Percentiles rank a stretch among this genome's conserved stretches.
Conservation (phyloP, 495 filamentous ascomycete genomes). For the Talaromyces stipitatus region DNA sequence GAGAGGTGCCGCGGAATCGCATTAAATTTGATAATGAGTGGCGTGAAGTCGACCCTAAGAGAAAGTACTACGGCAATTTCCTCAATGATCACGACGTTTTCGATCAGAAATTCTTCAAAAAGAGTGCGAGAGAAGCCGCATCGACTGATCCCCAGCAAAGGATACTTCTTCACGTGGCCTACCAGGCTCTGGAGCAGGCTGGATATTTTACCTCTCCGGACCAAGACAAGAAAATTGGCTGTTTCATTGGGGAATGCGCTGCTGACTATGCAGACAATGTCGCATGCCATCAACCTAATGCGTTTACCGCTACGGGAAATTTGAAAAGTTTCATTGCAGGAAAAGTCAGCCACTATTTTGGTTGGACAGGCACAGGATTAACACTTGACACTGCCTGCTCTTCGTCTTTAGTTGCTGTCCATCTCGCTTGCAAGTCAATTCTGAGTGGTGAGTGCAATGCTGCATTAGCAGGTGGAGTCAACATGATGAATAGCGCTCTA, state of each 20-base stretch:
- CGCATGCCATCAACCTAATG: slow-evolving; percentile 21
- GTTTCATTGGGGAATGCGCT: slow-evolving; percentile 23
- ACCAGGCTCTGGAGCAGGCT: slow-evolving; percentile 41
- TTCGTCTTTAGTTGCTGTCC: slow-evolving; percentile 33
- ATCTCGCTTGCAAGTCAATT: slow-evolving; percentile 30
- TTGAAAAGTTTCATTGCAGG: slow-evolving; percentile 30
- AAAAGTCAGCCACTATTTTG: slow-evolving; percentile 34
- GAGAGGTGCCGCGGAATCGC: slow-evolving; percentile 26
- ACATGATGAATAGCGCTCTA: slow-evolving; percentile 29
- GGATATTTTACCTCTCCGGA: slow-evolving; percentile 25
- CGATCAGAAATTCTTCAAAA: slow-evolving; percentile 48
- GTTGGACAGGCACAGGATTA: slow-evolving; percentile 40
- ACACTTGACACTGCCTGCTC: slow-evolving; percentile 43
- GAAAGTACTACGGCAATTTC: slow-evolving; percentile 42
- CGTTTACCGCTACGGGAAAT: slow-evolving; percentile 29
- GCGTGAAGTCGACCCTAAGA: slow-evolving; percentile 20
- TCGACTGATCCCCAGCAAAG: slow-evolving; percentile 48
- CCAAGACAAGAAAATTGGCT: slow-evolving; percentile 18
- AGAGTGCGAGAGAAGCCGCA: slow-evolving; percentile 34
- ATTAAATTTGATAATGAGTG: slow-evolving; percentile 26
- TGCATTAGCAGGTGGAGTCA: slow-evolving; percentile 35
- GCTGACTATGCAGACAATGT: slow-evolving; percentile 36
- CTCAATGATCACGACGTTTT: slow-evolving; percentile 36
- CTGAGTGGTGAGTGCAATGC: slow-evolving; percentile 27
- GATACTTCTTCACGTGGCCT: slow-evolving; percentile 38